Percentiles rank a stretch among this genome's conserved stretches.
phyloP scores from a whole-genome alignment of 306 rosid genomes.

The Benincasa hispida region DNA sequence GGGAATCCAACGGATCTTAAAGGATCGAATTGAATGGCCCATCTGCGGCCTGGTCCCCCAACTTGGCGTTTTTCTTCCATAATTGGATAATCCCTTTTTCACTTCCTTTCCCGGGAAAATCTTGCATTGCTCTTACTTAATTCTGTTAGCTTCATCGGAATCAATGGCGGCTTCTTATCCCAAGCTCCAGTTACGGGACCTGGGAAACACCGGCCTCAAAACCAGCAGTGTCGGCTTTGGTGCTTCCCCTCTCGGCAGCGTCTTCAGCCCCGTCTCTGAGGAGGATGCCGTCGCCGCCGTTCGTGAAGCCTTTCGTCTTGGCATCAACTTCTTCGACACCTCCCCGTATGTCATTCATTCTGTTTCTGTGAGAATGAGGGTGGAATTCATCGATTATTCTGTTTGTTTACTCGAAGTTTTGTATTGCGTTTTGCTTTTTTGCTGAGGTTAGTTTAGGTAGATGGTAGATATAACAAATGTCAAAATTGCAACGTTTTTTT shows the following conservation, averaged over 20 bases:
- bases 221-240: constrained; percentile 78
- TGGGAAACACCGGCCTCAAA: constrained; percentile 80
- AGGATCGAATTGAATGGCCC: neutral
- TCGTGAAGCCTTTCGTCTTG: constrained; percentile 55
- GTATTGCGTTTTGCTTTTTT: neutral
- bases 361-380: too few relatives aligned
- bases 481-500: neutral
- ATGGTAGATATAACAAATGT: neutral
- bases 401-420: neutral
- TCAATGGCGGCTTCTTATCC: constrained; percentile 23
- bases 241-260: constrained; percentile 91
- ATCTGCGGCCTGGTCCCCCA: neutral
- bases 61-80: neutral
- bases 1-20: too few relatives aligned
- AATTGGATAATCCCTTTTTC: neutral
- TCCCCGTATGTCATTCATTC: constrained; percentile 88
- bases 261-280: constrained; percentile 61
- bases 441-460: neutral
- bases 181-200: constrained; percentile 41
- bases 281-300: constrained; percentile 62
- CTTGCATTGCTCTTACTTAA: neutral
- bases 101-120: neutral
- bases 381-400: neutral
- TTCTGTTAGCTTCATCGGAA: neutral
- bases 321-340: constrained; percentile 90